phyloP scores from a whole-genome alignment of 805 yeast genomes.

The Wickerhamiella dianesei region DNA sequence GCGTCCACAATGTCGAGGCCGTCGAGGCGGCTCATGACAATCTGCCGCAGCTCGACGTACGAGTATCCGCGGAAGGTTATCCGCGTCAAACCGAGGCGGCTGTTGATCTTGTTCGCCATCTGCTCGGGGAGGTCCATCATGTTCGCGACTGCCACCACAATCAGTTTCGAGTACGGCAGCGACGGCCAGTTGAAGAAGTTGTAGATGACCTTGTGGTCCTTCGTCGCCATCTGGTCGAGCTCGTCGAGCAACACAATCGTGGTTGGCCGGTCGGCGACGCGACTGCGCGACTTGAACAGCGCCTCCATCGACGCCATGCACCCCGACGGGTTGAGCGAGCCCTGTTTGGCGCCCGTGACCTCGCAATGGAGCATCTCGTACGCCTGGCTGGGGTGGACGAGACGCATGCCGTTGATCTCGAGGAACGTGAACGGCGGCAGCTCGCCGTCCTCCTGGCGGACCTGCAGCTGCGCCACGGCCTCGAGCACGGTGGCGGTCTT shows the following conservation, averaged over 20 bases:
- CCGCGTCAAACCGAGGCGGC: conserved; percentile 78
- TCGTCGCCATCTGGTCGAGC: conserved; percentile 78
- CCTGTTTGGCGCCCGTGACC: conserved; percentile 34
- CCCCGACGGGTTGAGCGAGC: conserved; percentile 43
- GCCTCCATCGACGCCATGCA: conserved; percentile 58
- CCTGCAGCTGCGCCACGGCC: conserved; percentile 55
- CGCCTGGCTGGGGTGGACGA: conserved; percentile 64
- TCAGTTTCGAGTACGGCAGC: conserved; percentile 57
- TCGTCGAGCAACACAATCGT: conserved; percentile 79
- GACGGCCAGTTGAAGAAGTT: conserved; percentile 98
- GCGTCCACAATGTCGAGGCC: conserved; percentile 26
- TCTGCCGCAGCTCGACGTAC: conserved; percentile 58
- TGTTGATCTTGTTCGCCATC: conserved; percentile 73
- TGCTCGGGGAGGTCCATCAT: conserved; percentile 96
- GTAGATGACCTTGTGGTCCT: conserved; percentile 70
- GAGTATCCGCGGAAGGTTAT: conserved; percentile 83
- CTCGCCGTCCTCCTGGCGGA: conserved; percentile 28
- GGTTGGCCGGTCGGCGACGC: conserved; percentile 29
- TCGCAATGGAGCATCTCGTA: conserved; percentile 76
- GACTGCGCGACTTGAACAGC: conserved; percentile 36
- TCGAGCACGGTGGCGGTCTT: conserved; percentile 89
- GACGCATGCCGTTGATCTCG: conserved; percentile 84
- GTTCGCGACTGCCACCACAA: conserved; percentile 89
- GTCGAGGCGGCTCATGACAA: conserved; percentile 59
- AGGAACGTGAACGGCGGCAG: conserved; percentile 48